Base-by-base conservation (phyloP, 306 rosid species). In the Dryas octopetala region DNA sequence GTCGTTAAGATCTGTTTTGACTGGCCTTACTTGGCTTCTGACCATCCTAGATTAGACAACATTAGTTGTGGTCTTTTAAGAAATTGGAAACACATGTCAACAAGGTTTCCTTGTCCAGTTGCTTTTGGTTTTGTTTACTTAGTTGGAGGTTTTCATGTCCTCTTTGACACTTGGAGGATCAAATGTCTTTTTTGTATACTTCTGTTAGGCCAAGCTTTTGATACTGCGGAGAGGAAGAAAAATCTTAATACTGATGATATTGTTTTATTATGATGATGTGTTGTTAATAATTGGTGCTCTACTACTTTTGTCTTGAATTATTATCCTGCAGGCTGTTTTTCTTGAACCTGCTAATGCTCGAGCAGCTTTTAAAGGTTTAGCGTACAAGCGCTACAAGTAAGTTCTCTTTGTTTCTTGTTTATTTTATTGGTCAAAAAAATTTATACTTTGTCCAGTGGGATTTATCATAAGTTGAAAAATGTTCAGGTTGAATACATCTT, bases 381-480 rank as follows among this genome's bases (percentile, higher is more conserved):
- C 91, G 16, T 95, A 92, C 87, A 95, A 88, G 88, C 91, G 91
- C 48, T 92, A 86, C 83, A 91, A 84, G 97, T 92, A 82, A 89
- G 89, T 76, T 81, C 10, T 74, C 8, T 51, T 74, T 63, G 12
- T 57, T 79, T 81, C 68, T 77, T 40, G 64, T 68, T 52, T 46
- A 23, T 23, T 19, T 76, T 16, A 23, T 28, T 55, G 48, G 41
- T 68, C 16, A 15, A n/a, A 62, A 49, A 17, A 62, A 13, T 54
- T 17, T 26, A 4, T n/a, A 26, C 16, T 38, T 45, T 23, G 49
- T 47, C 62, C 41, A 9, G 14, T 63, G 32, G 68, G 26, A 15
- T 63, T 41, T 15, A 63, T 13, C 43, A 12, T n/a, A 2, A 2
- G 54, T 72, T 57, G 10, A 3, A 19, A 44, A 12, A 19, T 44